Evolutionary conservation across 495 filamentous ascomycete species (phyloP).

Genomic region (Apiosordaria backusii): DNA sequence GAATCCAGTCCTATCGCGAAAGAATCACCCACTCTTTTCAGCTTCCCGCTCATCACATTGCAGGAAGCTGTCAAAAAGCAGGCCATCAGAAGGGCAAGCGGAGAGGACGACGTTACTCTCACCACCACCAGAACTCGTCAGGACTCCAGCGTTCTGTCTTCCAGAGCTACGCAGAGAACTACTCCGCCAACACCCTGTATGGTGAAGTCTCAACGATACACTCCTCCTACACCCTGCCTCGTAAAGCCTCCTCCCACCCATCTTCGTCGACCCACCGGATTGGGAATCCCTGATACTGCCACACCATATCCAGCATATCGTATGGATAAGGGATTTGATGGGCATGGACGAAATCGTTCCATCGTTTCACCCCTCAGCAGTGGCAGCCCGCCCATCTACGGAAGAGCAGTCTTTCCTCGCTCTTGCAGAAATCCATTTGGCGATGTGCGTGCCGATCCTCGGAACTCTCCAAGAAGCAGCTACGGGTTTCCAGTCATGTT

Average conservation of each 20-base stretch:
- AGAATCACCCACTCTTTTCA: conserved; percentile 22
- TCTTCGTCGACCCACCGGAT: conserved; percentile 12
- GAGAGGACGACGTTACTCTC: conserved; percentile 23
- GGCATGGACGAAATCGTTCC: not conserved
- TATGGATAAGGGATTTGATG: not conserved
- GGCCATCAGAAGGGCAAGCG: conserved; percentile 18
- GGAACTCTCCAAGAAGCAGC: conserved; percentile 12
- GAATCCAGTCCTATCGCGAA: not conserved
- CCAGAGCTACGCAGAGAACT: conserved; percentile 21
- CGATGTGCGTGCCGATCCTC: conserved; percentile 2
- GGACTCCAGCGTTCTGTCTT: conserved; percentile 22
- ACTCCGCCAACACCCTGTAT: conserved; percentile 18
- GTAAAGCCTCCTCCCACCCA: conserved; percentile 20
- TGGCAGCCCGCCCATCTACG: not conserved
- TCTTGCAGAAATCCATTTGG: conserved; percentile 21
- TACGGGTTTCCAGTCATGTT: conserved; percentile 6
- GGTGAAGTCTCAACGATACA: conserved; percentile 20
- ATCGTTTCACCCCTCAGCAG: not conserved
- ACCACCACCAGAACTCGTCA: conserved; percentile 22
- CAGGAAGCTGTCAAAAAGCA: conserved; percentile 27
- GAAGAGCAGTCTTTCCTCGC: conserved; percentile 2
- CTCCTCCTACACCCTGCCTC: conserved; percentile 17
- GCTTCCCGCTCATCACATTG: conserved; percentile 27
- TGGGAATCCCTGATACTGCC: conserved; percentile 6
- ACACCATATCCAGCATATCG: conserved; percentile 1